Evolutionary conservation across 371 early-diverging fungal genomes (phyloP).

Genomic region (Haplosporangium sp.): DNA sequence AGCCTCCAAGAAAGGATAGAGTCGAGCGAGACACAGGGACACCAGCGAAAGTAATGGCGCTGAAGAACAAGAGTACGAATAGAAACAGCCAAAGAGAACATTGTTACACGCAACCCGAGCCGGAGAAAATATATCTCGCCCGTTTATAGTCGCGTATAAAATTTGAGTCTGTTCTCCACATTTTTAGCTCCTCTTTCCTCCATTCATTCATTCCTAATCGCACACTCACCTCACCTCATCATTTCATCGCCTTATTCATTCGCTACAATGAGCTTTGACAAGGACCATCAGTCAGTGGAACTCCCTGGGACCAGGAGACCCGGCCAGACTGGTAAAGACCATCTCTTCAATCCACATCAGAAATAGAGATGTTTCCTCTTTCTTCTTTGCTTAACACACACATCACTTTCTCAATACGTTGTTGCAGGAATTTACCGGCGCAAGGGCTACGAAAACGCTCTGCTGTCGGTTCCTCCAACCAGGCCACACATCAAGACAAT

Average conservation of each 20-base stretch:
- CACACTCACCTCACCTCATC: neutral
- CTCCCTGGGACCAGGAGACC: constrained; percentile 45
- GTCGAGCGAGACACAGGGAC: too few relatives aligned
- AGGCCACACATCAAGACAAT: constrained; percentile 47
- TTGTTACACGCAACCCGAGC: too few relatives aligned
- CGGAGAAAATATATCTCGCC: too few relatives aligned
- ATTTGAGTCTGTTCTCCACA: neutral
- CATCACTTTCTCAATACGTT: neutral
- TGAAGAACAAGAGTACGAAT: too few relatives aligned
- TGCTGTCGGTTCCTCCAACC: constrained; percentile 21
- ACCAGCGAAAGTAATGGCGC: too few relatives aligned
- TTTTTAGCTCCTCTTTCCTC: neutral
- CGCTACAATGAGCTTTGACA: neutral
- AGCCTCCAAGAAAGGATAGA: too few relatives aligned
- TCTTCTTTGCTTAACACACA: neutral
- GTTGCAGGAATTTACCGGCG: constrained; percentile 51
- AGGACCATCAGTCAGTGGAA: constrained; percentile 32
- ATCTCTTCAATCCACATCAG: neutral
- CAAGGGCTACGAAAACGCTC: constrained; percentile 21
- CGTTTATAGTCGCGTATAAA: too few relatives aligned
- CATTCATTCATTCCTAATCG: neutral
- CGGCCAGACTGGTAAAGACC: constrained; percentile 49
- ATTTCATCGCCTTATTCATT: neutral
- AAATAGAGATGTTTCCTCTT: neutral
- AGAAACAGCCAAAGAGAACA: too few relatives aligned